Percentiles rank a stretch among this genome's conserved stretches.
Conservation (phyloP, 2,329 filamentous ascomycete genomes). For the Sodiomyces alkalinus region DNA sequence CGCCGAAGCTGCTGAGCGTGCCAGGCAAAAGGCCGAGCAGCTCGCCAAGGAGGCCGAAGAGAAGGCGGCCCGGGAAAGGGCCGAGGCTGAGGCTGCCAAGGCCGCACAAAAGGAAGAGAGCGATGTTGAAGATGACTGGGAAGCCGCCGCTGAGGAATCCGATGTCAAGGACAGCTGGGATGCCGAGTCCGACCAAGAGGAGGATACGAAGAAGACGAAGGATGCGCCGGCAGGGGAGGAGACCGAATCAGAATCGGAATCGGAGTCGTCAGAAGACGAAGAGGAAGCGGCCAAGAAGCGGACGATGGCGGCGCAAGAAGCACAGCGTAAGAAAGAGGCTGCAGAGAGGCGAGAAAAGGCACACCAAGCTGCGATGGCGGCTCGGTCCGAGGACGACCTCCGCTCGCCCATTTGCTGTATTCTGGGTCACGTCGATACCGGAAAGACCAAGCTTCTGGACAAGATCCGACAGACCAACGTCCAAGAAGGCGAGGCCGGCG, state of each 20-base stretch:
- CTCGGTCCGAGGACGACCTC: conserved; percentile 83
- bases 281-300: conserved; percentile 54
- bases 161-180: conserved; percentile 94
- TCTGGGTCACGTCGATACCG: conserved; percentile 98
- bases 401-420: conserved; percentile 99
- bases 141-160: conserved; percentile 60
- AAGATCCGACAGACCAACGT: conserved; percentile 98
- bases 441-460: conserved; percentile 98
- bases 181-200: conserved; percentile 62
- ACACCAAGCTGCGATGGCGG: conserved; percentile 81
- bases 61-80: conserved; percentile 41
- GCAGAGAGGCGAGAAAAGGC: conserved; percentile 78
- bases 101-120: conserved; percentile 40
- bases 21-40: conserved; percentile 51
- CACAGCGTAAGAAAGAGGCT: conserved; percentile 72
- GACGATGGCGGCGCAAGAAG: conserved; percentile 23
- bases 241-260: conserved; percentile 34
- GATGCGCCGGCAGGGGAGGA: conserved; percentile 12
- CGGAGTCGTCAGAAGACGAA: conserved; percentile 55
- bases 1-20: conserved; percentile 64
- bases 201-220: conserved; percentile 21
- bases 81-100: conserved; percentile 38
- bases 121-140: conserved; percentile 72
- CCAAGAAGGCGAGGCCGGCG: conserved; percentile 96
- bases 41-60: conserved; percentile 46